phyloP scores from a whole-genome alignment of 2,329 filamentous ascomycete species.

The Xylaria polymorpha region DNA sequence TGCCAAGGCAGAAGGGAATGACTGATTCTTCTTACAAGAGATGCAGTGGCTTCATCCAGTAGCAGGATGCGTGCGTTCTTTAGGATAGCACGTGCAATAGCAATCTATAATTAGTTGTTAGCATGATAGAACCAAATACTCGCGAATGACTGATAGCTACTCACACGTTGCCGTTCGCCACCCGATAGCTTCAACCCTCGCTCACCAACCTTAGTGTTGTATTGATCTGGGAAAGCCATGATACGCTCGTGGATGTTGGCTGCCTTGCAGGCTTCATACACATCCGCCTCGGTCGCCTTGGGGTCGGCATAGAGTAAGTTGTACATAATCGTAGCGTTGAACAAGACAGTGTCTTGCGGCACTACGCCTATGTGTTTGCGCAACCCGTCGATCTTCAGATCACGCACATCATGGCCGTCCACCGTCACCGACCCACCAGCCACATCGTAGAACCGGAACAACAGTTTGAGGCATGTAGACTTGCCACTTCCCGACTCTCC shows the following conservation, averaged over 20 bases:
- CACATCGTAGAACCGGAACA: constrained; percentile 70
- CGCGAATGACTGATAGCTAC: constrained; percentile 22
- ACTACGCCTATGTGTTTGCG: constrained; percentile 67
- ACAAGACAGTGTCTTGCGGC: constrained; percentile 66
- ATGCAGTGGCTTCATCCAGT: constrained; percentile 78
- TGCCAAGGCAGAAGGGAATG: background rate
- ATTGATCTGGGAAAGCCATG: constrained; percentile 62
- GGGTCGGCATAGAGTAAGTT: constrained; percentile 68
- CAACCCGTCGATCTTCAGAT: constrained; percentile 56
- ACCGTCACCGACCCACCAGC: constrained; percentile 64
- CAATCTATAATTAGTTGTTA: constrained; percentile 51
- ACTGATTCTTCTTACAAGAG: constrained; percentile 56
- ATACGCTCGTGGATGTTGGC: constrained; percentile 71
- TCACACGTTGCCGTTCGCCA: constrained; percentile 68
- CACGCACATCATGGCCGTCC: constrained; percentile 67
- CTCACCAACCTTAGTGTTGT: constrained; percentile 46
- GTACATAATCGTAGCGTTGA: constrained; percentile 69
- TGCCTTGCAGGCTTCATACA: constrained; percentile 64
- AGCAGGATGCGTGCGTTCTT: constrained; percentile 77
- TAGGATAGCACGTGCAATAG: constrained; percentile 73
- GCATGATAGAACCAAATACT: constrained; percentile 1
- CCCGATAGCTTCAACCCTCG: constrained; percentile 60
- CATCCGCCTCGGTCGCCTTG: constrained; percentile 65
- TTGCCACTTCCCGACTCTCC: constrained; percentile 64
- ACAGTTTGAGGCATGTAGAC: constrained; percentile 67